Percentiles rank a stretch among this genome's conserved stretches.
phyloP scores from a whole-genome alignment of 192 early-diverging fungal species.

The Gigaspora rosea region DNA sequence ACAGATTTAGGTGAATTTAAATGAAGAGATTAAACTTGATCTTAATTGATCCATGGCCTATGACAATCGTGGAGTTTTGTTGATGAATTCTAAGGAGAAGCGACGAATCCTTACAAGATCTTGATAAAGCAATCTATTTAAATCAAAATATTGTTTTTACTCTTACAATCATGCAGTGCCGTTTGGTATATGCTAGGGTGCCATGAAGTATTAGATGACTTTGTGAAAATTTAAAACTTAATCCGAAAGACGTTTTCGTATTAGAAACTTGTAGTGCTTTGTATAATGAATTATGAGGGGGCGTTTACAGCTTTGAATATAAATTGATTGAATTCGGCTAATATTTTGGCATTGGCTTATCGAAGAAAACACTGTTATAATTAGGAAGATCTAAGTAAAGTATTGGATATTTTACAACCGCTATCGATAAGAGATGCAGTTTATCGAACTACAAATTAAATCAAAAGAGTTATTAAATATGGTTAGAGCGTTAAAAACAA shows the following conservation, averaged over 20 bases:
- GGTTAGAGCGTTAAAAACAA: neutral
- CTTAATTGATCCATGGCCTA: neutral
- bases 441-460: neutral
- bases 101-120: constrained; percentile 22
- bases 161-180: constrained; percentile 3
- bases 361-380: neutral
- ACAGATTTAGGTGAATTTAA: constrained; percentile 19
- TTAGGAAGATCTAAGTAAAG: constrained; percentile 18
- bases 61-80: constrained; percentile 14
- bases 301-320: constrained; percentile 9
- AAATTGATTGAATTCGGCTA: neutral
- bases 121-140: constrained; percentile 14
- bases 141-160: constrained; percentile 23
- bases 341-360: constrained; percentile 14
- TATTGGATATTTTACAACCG: neutral
- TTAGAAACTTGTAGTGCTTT: constrained; percentile 5
- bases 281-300: neutral
- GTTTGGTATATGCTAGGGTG: constrained; percentile 15
- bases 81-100: constrained; percentile 4
- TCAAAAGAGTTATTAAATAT: constrained; percentile 13
- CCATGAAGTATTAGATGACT: constrained; percentile 1
- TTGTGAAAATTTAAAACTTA: neutral
- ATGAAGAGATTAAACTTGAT: constrained; percentile 1
- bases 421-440: constrained; percentile 17
- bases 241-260: constrained; percentile 5